A percentile compares a stretch with the other conserved stretches of the same genome.
These are phyloP conservation scores for Rhizopogon salebrosus DNA, from an alignment of 768 basidiomycete genomes.

Conservation along the genomic window DNA sequence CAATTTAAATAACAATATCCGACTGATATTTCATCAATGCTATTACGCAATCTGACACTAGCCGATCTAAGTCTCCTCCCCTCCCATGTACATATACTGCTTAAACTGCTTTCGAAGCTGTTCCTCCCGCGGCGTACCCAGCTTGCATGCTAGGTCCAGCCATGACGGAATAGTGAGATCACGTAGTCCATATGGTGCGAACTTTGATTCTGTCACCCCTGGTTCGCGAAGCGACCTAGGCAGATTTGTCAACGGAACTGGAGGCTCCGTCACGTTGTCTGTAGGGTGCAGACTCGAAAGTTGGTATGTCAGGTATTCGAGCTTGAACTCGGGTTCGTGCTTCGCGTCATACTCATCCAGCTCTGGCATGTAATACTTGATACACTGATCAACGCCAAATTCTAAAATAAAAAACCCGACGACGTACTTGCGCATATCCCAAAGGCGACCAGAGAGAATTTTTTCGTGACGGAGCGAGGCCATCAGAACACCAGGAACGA, in stretches of 20 bases:
- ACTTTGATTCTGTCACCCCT: constrained; percentile 41
- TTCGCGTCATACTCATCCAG: constrained; percentile 44
- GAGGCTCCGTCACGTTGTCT: constrained; percentile 30
- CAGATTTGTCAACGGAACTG: constrained; percentile 51
- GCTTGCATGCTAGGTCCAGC: constrained; percentile 56
- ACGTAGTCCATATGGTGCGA: constrained; percentile 64
- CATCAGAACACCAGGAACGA: constrained; percentile 56
- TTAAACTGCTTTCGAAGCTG: constrained; percentile 61
- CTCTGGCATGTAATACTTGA: constrained; percentile 63
- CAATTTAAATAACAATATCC: no score
- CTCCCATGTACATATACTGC: constrained; percentile 70
- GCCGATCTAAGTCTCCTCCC: constrained; percentile 26
- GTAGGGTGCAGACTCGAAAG: constrained; percentile 36
- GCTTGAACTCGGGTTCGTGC: constrained; percentile 54
- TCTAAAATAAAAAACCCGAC: constrained; percentile 2
- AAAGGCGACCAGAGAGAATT: constrained; percentile 71
- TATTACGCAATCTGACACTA: no score
- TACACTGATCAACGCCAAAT: constrained; percentile 5
- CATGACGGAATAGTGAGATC: constrained; percentile 80
- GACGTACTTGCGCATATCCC: constrained; percentile 78
- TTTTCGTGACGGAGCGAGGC: constrained; percentile 61
- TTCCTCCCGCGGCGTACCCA: constrained; percentile 48
- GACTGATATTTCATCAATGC: not conserved
- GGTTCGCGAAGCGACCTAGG: constrained; percentile 42
- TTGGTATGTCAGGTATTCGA: constrained; percentile 75